Evolutionary conservation across 148 eudicot species (phyloP), one percentile per base, ranked within the genome.

Genomic region (Rhododendron ovatum): DNA sequence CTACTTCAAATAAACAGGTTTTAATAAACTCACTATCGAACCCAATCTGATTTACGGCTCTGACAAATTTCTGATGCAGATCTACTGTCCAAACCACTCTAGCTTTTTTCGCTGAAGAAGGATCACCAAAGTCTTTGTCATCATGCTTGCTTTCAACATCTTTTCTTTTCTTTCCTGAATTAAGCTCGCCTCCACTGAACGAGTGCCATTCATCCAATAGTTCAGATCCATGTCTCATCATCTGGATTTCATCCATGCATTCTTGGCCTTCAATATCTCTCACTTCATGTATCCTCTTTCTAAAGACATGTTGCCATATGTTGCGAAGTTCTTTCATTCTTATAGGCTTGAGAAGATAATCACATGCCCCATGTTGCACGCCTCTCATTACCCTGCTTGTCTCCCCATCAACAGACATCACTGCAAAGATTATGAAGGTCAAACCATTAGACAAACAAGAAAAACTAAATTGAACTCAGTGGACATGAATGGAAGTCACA

Each of bases 371-470:
- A 61, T 97, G 99, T 48, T 97, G 99, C 53, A 97, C 99, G 0
- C 99, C 99, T 90, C 94, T 97, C 98, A 95, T 97, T 6, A 97
- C 99, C 83, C 99, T 91, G 86, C 95, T 94, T 0, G 98, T 95
- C 88, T 97, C 99, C 30, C 98, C 99, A 81, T 97, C 98, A 78
- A 95, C 99, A 48, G 99, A 97, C 99, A 97, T 97, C 99, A 97
- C 99, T 97, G 91, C 89, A 88, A 77, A 87, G 79, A 81, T 86
- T 67, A 48, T 45, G 2, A n/a, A 65, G 28, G 51, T 39, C 13
- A n/a, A 39, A n/a, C 35, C 61, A 41, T 48, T 48, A 50, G 35
- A 67, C 14, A 48, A 71, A 33, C 20, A 33, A 71, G 5, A 67
- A 14, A 71, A 4, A 13, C 14, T 13, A 7, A 73, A 51, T 14